Conservation (phyloP, 345 rosid genomes). For the Dipteronia dyeriana region DNA sequence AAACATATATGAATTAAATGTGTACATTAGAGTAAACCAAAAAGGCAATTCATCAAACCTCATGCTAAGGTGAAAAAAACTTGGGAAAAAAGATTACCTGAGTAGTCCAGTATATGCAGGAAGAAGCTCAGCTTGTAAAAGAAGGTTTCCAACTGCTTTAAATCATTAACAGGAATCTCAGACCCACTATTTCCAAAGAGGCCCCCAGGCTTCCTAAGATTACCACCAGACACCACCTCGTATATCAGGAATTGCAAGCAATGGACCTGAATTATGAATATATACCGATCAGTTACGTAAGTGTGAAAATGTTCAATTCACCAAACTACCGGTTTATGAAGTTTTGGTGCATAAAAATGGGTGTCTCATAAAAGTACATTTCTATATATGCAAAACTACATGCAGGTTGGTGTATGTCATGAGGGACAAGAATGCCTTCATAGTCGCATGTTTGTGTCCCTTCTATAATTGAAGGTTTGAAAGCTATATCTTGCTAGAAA, state of each 20-base stretch:
- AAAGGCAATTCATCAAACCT: background rate
- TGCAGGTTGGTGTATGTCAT: background rate
- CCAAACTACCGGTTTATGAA: background rate
- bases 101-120: slow-evolving; percentile 90
- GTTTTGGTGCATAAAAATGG: background rate
- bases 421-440: background rate
- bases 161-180: slow-evolving; percentile 91
- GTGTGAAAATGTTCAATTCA: background rate
- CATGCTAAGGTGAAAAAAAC: background rate
- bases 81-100: slow-evolving; percentile 51
- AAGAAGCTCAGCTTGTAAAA: slow-evolving; percentile 98
- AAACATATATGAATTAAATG: background rate
- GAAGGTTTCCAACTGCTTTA: slow-evolving; percentile 92
- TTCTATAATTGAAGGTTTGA: background rate
- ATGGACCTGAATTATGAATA: slow-evolving; percentile 60
- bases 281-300: background rate
- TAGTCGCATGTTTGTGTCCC: background rate
- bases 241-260: slow-evolving; percentile 96
- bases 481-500: background rate
- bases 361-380: background rate
- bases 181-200: slow-evolving; percentile 97
- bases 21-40: background rate
- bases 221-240: slow-evolving; percentile 99
- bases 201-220: slow-evolving; percentile 97
- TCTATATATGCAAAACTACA: slow-evolving; percentile 3